Evolutionary conservation across 805 yeast genomes (phyloP), one percentile per base, ranked within the genome.

Genomic region (Schwanniomyces occidentalis): DNA sequence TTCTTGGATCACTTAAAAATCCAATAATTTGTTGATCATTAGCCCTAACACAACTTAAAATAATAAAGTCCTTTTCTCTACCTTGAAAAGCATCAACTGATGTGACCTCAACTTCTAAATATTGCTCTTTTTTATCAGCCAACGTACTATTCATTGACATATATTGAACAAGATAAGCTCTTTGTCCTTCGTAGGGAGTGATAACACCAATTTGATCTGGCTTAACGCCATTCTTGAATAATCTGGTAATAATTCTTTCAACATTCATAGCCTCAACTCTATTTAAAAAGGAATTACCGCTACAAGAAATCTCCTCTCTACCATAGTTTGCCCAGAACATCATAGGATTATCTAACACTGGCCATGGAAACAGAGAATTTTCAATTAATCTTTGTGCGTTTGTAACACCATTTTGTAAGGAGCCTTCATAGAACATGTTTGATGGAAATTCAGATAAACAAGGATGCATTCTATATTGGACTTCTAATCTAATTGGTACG

Each of bases 381-480:
- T 46, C 41, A 13, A 81, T 55, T 9, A 73, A 63, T 42, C 96
- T 73, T 42, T 87, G 82, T 34, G 80, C 85, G 21, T 78, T 72
- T 2, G 93, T 83, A 10, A 90, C 95, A 46, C 97, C 96, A 54
- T 90, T 89, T 58, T 89, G 96, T 47, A 90, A 73, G 27, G 84
- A 74, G 19, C 97, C 97, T 49, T 90, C 96, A 57, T 90, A 90
- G 52, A 88, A 90, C 85, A 85, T 82, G 55, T 88, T 87, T 48
- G 91, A 80, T 17, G 96, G 83, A 54, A 88, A 90, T 50, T 87
- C 95, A 44, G 91, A 78, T 34, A 90, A 62, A 42, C 81, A 72
- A 6, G 97, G 97, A 53, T 90, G 84, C 97, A 90, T 90, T 65
- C 98, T 82, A 61, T 90, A 90, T 59, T 90, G 98, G 21, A 89